These are phyloP conservation scores for Talaromyces sp. DNA, from an alignment of 2,329 filamentous ascomycete genomes.

Conservation along the genomic window DNA sequence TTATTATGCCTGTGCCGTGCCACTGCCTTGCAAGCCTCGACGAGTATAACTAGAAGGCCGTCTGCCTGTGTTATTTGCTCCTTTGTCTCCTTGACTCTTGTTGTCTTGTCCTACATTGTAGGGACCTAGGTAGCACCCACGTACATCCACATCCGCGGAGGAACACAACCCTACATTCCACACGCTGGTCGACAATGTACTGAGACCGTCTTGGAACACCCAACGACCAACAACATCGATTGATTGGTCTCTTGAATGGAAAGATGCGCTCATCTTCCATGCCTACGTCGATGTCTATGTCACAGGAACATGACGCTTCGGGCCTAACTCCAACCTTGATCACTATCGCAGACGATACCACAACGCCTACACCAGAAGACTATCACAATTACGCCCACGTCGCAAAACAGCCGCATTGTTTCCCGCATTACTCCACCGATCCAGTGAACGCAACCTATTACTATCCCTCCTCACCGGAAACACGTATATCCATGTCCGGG, in stretches of 20 bases:
- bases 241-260: neutral
- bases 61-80: neutral
- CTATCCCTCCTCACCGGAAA: slow-evolving; percentile 20
- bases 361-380: neutral
- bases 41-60: slow-evolving; percentile 4
- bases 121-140: neutral
- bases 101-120: neutral
- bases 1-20: slow-evolving; percentile 1
- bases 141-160: neutral
- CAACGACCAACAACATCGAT: neutral
- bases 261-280: neutral
- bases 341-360: slow-evolving; percentile 18
- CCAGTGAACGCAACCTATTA: neutral
- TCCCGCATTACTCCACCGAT: neutral
- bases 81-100: neutral
- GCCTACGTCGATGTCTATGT: neutral
- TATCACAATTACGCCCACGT: slow-evolving; percentile 1
- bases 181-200: slow-evolving; percentile 1
- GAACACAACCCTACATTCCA: slow-evolving; percentile 12
- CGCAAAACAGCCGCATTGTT: slow-evolving; percentile 5
- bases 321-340: slow-evolving; percentile 1
- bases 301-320: slow-evolving; percentile 5
- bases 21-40: neutral
- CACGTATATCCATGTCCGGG: slow-evolving; percentile 25
- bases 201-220: neutral